Percentiles rank a stretch among this genome's conserved stretches.
phyloP scores from a whole-genome alignment of 495 filamentous ascomycete species.

The Aspergillus affinis region DNA sequence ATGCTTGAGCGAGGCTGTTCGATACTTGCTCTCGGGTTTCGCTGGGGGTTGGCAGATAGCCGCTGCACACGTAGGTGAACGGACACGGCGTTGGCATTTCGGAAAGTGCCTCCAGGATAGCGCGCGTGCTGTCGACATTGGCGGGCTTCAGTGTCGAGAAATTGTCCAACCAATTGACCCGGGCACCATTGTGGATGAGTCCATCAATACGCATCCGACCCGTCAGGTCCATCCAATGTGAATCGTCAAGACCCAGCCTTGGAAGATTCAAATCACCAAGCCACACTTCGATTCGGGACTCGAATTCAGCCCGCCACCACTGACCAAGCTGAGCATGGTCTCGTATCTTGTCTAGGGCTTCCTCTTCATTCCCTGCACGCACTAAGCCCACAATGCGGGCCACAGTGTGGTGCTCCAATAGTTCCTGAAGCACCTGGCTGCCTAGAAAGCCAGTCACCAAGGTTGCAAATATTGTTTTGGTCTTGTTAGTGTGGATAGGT shows the following conservation, averaged over 20 bases:
- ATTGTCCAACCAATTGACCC: conserved; percentile 27
- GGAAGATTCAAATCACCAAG: conserved; percentile 28
- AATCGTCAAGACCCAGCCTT: conserved; percentile 21
- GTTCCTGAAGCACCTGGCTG: conserved; percentile 23
- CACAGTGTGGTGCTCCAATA: conserved; percentile 17
- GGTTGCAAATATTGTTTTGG: neutral
- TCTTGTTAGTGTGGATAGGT: neutral
- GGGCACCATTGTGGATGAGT: conserved; percentile 36
- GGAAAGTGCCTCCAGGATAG: conserved; percentile 17
- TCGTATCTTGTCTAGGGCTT: conserved; percentile 22
- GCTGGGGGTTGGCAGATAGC: conserved; percentile 15
- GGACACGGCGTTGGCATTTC: conserved; percentile 3
- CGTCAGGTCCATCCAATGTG: conserved; percentile 20
- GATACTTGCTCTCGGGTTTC: conserved; percentile 16
- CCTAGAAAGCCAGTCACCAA: conserved; percentile 32
- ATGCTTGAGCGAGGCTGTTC: conserved; percentile 12
- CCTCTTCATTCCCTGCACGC: conserved; percentile 12
- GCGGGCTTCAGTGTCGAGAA: conserved; percentile 20
- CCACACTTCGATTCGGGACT: conserved; percentile 26
- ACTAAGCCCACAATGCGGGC: conserved; percentile 26
- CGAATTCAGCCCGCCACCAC: conserved; percentile 29
- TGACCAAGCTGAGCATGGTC: conserved; percentile 16
- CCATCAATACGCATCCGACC: conserved; percentile 19
- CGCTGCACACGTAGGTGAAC: conserved; percentile 29
- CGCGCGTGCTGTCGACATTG: conserved; percentile 29